phyloP scores from a whole-genome alignment of 805 yeast species.

The Scheffersomyces ergatensis region DNA sequence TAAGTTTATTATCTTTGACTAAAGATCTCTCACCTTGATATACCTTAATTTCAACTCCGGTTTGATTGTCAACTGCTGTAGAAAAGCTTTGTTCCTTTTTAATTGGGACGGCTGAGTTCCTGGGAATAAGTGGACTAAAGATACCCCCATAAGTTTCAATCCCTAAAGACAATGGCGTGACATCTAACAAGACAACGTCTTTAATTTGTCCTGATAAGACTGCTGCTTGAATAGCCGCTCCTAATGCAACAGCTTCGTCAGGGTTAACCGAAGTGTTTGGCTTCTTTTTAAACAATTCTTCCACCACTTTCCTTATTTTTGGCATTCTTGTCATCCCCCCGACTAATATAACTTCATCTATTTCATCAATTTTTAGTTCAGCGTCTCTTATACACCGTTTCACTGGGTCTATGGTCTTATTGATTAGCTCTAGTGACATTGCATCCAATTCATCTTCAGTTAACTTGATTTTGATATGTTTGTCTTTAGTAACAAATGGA shows the following conservation, averaged over 20 bases:
- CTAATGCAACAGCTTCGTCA: slow-evolving; percentile 91
- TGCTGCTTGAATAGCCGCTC: slow-evolving; percentile 91
- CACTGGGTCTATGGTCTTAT: slow-evolving; percentile 70
- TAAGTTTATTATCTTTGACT: slow-evolving; percentile 72
- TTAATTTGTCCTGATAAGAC: slow-evolving; percentile 79
- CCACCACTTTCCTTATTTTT: slow-evolving; percentile 63
- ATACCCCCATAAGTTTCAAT: slow-evolving; percentile 85
- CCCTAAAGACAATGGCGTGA: slow-evolving; percentile 79
- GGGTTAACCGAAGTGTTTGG: slow-evolving; percentile 79
- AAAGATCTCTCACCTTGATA: slow-evolving; percentile 81
- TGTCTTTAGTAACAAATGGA: slow-evolving; percentile 65
- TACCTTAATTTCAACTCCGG: slow-evolving; percentile 76
- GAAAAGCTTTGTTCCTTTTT: slow-evolving; percentile 73
- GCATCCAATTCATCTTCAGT: slow-evolving; percentile 68
- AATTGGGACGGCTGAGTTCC: slow-evolving; percentile 76
- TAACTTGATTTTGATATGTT: slow-evolving; percentile 56
- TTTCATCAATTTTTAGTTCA: slow-evolving; percentile 57
- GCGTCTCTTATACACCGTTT: slow-evolving; percentile 76
- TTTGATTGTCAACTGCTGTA: slow-evolving; percentile 83
- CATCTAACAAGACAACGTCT: slow-evolving; percentile 75
- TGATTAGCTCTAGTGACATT: slow-evolving; percentile 63
- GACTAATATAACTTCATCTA: slow-evolving; percentile 73
- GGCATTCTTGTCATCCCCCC: slow-evolving; percentile 96
- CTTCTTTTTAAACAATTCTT: slow-evolving; percentile 53
- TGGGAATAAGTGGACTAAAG: slow-evolving; percentile 72